These are phyloP conservation scores for Cyclostephanos invisitatus DNA, from an alignment of 108 stramenopile species.

Conservation along the genomic window DNA sequence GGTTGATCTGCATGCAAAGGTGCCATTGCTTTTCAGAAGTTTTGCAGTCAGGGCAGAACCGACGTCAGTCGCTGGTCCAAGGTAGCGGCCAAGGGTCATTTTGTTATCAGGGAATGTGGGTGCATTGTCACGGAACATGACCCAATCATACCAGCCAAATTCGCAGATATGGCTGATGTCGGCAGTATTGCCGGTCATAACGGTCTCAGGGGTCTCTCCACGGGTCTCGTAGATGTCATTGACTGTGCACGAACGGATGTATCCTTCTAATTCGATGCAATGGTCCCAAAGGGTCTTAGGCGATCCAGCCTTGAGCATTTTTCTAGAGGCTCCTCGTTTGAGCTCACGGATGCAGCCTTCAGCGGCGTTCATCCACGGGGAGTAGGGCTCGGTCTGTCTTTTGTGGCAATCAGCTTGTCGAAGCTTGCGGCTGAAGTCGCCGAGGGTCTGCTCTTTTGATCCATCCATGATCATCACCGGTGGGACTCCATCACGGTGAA, in stretches of 20 bases:
- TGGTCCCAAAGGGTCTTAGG: constrained; percentile 36
- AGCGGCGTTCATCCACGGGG: constrained; percentile 24
- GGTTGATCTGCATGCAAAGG: constrained; percentile 6
- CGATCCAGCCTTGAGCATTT: constrained; percentile 2
- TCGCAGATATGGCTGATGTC: too few species aligned
- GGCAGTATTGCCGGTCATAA: constrained; percentile 28
- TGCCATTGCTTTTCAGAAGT: constrained; percentile 21
- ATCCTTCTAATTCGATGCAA: constrained; percentile 27
- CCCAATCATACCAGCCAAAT: too few species aligned
- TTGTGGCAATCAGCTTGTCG: constrained; percentile 19
- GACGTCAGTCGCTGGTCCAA: constrained; percentile 21
- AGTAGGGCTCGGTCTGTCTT: constrained; percentile 24
- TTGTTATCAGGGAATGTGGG: background rate
- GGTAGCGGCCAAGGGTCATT: constrained; percentile 23
- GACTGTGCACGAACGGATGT: constrained; percentile 8
- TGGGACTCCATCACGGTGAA: constrained; percentile 14
- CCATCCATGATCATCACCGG: constrained; percentile 25
- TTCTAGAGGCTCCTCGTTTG: constrained; percentile 17
- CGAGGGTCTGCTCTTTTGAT: constrained; percentile 25
- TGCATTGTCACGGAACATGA: constrained; percentile 3
- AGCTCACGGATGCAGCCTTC: constrained; percentile 31
- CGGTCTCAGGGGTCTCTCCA: background rate
- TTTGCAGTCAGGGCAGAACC: constrained; percentile 18
- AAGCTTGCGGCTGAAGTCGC: constrained; percentile 16
- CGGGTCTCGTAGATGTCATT: constrained; percentile 12